Conservation (phyloP, 1,139 yeast genomes). For the Torulaspora pretoriensis region DNA sequence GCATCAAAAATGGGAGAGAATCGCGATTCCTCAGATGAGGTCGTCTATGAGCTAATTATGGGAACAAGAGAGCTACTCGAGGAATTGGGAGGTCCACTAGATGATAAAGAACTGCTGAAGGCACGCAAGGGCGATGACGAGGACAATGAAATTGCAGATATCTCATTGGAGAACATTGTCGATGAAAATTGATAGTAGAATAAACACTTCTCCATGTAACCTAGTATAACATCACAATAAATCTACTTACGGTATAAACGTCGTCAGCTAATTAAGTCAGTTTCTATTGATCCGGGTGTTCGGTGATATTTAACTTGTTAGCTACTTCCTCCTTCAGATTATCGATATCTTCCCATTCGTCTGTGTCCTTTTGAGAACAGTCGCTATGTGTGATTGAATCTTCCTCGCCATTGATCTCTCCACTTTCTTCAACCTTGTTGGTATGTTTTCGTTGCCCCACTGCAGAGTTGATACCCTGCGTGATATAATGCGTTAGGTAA, state of each 20-base stretch:
- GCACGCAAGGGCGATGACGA: conserved; percentile 45
- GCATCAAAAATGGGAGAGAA: conserved; percentile 45
- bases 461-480: conserved; percentile 24
- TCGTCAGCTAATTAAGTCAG: background rate
- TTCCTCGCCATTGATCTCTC: background rate
- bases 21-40: conserved; percentile 41
- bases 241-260: background rate
- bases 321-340: conserved; percentile 19
- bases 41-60: conserved; percentile 52
- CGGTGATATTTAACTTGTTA: conserved; percentile 19
- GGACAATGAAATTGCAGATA: conserved; percentile 39
- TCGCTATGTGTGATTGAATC: conserved; percentile 13
- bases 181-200: conserved; percentile 12
- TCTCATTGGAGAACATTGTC: conserved; percentile 34
- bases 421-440: conserved; percentile 11
- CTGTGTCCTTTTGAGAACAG: conserved; percentile 19
- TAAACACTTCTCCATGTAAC: background rate
- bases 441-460: background rate
- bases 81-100: conserved; percentile 57
- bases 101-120: conserved; percentile 36
- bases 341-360: conserved; percentile 41
- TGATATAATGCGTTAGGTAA: conserved; percentile 33
- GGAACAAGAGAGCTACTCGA: conserved; percentile 49
- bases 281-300: conserved; percentile 1
- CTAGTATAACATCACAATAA: background rate